Evolutionary conservation across 208 protist genomes (phyloP), one percentile per base, ranked within the genome.

Genomic region (Trypanosoma theileri): DNA sequence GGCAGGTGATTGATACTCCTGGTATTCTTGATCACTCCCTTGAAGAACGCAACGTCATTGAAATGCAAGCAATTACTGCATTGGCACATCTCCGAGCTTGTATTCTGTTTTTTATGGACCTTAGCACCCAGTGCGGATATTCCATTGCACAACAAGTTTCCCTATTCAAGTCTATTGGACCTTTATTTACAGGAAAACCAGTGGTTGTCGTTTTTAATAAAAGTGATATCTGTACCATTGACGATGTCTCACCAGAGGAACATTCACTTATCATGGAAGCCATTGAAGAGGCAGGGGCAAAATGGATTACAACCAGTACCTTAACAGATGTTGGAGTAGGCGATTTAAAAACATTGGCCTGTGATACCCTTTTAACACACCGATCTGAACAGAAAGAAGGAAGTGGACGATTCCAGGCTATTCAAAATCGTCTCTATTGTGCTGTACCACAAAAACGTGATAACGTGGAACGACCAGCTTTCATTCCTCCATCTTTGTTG

Each of bases 1-100:
- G 98, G 98, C 99, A 99, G 87, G 96, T 99, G 4, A 99, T 99
- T 70, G 99, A 99, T 88, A 99, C 99, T 14, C 99, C 99, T 16
- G 99, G 99, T 82, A 99, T 99, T 75, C 79, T 99, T 3, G 99
- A 99, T 81, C 98, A 99, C 75, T 98, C 98, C 13, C 88, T 99
- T 6, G 98, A 99, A 79, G 97, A 99, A 69, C 81, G 99, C 22
- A 99, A 99, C 86, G 99, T 98, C n/a, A 99, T 99, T 87, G 99
- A 99, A 80, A 99, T 99, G 99, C 98, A 99, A 81, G 92, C 98
- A 14, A 99, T 99, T 86, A 99, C 98, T 14, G 99, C 98, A 11
- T 82, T 99, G 11, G 98, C 98, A 0, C 98, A 99, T 82, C 88
- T 99, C 9, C 82, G 97, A 12, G 92, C 98, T 0, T 93, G 89